A percentile compares a stretch with the other conserved stretches of the same genome.
Conservation (phyloP, 805 yeast genomes). For the Metschnikowia kunwiensis region DNA sequence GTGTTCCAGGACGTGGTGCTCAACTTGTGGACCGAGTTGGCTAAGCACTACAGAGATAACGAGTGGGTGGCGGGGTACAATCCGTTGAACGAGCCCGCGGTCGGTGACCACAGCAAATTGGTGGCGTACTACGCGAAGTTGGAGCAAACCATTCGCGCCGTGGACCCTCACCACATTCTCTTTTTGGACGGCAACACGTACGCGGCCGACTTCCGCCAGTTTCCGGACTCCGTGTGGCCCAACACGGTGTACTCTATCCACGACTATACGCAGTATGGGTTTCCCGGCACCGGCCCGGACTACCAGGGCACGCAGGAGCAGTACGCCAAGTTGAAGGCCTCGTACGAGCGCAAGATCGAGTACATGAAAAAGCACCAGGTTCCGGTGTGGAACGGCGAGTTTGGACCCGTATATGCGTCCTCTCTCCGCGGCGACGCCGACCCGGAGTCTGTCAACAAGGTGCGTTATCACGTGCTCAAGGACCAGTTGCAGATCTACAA, state of each 20-base stretch:
- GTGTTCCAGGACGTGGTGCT: constrained; percentile 46
- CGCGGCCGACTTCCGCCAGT: constrained; percentile 48
- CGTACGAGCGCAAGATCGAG: constrained; percentile 44
- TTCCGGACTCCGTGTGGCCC: constrained; percentile 38
- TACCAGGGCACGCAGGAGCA: constrained; percentile 38
- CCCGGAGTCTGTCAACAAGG: constrained; percentile 34
- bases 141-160: constrained; percentile 39
- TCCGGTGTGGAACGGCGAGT: constrained; percentile 55
- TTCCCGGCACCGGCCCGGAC: constrained; percentile 37
- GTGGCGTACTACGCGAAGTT: constrained; percentile 36
- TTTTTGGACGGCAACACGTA: constrained; percentile 51
- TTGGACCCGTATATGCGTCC: constrained; percentile 50
- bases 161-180: constrained; percentile 48
- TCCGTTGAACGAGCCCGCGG: constrained; percentile 53
- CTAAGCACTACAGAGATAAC: constrained; percentile 45
- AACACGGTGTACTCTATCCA: constrained; percentile 51
- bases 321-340: constrained; percentile 31
- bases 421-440: constrained; percentile 41
- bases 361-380: constrained; percentile 38
- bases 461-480: constrained; percentile 41
- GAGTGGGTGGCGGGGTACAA: constrained; percentile 54
- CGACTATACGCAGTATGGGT: constrained; percentile 45
- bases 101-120: constrained; percentile 40
- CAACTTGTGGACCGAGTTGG: constrained; percentile 45
- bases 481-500: constrained; percentile 46